Evolutionary conservation across 1,139 yeast species (phyloP).

Genomic region (Barnettozyma hawaiiensis): DNA sequence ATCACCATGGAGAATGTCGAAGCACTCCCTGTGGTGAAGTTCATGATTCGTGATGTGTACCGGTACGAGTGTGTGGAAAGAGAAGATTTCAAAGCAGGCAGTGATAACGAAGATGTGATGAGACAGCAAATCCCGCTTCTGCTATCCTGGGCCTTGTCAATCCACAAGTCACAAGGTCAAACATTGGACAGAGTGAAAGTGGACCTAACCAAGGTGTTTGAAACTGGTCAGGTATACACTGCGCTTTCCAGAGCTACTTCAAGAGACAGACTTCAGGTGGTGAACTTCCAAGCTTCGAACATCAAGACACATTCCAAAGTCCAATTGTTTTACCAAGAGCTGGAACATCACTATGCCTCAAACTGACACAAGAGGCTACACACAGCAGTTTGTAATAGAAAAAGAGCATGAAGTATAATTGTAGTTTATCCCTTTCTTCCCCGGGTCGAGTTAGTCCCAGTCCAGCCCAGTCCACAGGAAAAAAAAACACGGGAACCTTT

Average conservation of each 20-base stretch:
- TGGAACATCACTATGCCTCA: constrained; percentile 22
- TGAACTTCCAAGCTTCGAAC: constrained; percentile 58
- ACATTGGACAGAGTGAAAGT: constrained; percentile 75
- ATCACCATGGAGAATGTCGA: constrained; percentile 32
- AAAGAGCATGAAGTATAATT: too few species aligned
- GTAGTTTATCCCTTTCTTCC: too few species aligned
- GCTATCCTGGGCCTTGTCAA: constrained; percentile 84
- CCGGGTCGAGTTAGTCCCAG: too few species aligned
- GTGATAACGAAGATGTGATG: constrained; percentile 18
- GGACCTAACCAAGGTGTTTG: constrained; percentile 66
- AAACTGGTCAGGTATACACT: constrained; percentile 83
- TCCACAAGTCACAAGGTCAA: constrained; percentile 91
- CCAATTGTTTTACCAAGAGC: constrained; percentile 50
- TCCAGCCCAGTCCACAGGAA: too few species aligned
- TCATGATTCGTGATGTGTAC: constrained; percentile 33
- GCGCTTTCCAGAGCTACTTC: constrained; percentile 87
- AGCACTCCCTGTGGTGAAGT: constrained; percentile 51
- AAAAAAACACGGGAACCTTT: too few species aligned
- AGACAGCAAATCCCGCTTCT: constrained; percentile 69
- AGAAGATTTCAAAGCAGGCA: constrained; percentile 35
- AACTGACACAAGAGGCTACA: too few species aligned
- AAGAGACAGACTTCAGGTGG: constrained; percentile 64
- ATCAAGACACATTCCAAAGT: constrained; percentile 67
- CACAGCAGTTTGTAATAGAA: too few species aligned
- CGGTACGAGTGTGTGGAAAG: constrained; percentile 33